Evolutionary conservation across 2,329 filamentous ascomycete species (phyloP), one percentile per base, ranked within the genome.

Genomic region (Claviceps sp.): DNA sequence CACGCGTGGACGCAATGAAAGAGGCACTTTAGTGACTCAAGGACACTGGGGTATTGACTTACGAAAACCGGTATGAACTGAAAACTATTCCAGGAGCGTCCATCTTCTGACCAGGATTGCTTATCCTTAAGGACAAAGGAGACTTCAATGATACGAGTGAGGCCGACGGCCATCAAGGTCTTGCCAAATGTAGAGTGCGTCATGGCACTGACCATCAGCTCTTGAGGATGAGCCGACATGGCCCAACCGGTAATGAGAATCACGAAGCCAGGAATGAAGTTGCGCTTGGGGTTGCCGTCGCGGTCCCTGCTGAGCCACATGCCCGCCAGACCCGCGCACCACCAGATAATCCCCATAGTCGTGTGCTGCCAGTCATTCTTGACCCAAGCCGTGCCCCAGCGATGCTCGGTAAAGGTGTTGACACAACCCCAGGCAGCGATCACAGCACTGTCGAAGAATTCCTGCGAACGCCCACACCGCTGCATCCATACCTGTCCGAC

Each of bases 301-400:
- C 88, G 81, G 64, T 84, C 88, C 56, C 81, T 79, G 65, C 89
- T 95, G 41, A 98, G 75, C 93, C 91, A 98, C 50, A 98, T 78
- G 43, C 93, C 93, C 11, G 91, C 78, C 34, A 98, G 72, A 24
- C 93, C 93, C 7, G 93, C 91, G 61, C 83, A 87, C 91, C 91
- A 98, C 93, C 93, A 98, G 49, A 98, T 82, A 56, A 98, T 81
- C n/a, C 93, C 93, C 91, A 98, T 97, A n/a, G 87, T 88, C 0
- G 93, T 98, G 67, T 98, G 93, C 67, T 98, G 91, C 71, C 95
- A 81, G 67, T 98, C 93, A 63, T 96, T 97, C 68, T 80, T 82
- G 50, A 86, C 89, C 93, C 93, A 98, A 0, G 80, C 77, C 1
- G 76, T 76, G 51, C 93, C 93, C 93, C 93, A 98, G 50, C 86